These are phyloP conservation scores for Xylaria cubensis DNA, from an alignment of 495 filamentous ascomycete species.

Conservation along the genomic window DNA sequence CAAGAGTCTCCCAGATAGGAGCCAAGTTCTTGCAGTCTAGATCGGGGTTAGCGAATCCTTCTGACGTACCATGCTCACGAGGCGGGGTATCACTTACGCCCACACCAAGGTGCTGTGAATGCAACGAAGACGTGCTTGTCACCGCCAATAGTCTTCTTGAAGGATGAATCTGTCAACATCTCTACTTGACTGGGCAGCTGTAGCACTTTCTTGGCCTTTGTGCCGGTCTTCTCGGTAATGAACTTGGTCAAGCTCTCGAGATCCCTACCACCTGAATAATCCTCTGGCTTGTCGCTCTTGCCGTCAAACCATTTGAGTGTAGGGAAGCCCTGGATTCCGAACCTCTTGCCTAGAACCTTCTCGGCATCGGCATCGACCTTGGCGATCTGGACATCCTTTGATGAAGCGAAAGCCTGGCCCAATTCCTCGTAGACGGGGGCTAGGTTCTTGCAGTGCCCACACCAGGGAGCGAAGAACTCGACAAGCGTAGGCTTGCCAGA, in stretches of 20 bases:
- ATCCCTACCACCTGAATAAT: constrained; percentile 88
- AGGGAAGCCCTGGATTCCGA: constrained; percentile 92
- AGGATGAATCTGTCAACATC: constrained; percentile 79
- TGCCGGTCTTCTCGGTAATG: constrained; percentile 86
- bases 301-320: constrained; percentile 99
- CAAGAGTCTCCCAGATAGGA: constrained; percentile 87
- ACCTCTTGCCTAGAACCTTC: constrained; percentile 80
- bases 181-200: constrained; percentile 72
- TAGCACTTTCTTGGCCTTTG: constrained; percentile 75
- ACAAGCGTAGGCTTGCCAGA: constrained; percentile 95
- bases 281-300: constrained; percentile 84
- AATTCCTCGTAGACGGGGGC: constrained; percentile 95
- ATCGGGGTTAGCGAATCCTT: constrained; percentile 38
- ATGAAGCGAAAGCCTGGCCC: constrained; percentile 71
- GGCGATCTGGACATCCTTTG: constrained; percentile 82
- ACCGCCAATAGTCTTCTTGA: constrained; percentile 77
- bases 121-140: constrained; percentile 94
- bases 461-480: constrained; percentile 99
- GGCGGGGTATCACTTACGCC: constrained; percentile 70
- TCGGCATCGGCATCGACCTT: constrained; percentile 96
- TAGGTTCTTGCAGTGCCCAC: constrained; percentile 97
- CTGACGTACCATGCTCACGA: neutral
- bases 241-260: constrained; percentile 82
- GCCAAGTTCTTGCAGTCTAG: constrained; percentile 96
- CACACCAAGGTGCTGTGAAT: constrained; percentile 97